Conservation (phyloP, 139 green algal genomes). For the Volvox reticuliferus region DNA sequence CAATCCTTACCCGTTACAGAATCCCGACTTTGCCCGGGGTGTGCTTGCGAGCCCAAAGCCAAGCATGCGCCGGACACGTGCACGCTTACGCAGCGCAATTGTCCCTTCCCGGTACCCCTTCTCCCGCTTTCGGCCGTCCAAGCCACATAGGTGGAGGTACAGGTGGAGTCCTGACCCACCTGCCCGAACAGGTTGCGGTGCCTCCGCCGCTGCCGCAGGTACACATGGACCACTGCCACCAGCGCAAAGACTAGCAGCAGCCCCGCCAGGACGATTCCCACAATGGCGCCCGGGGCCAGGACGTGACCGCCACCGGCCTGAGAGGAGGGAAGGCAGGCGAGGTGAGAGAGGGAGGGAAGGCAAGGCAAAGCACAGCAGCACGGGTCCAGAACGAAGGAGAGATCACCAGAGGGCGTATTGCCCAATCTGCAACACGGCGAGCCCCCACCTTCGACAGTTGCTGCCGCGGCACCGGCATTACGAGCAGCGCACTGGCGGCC, state of each 20-base stretch:
- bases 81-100: too few species aligned
- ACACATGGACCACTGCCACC: neutral
- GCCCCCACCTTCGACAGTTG: neutral
- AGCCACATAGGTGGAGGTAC: too few species aligned
- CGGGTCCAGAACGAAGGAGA: too few species aligned
- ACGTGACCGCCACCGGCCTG: neutral
- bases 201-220: conserved; percentile 4
- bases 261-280: conserved; percentile 5
- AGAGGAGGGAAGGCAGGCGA: neutral
- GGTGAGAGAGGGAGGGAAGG: neutral
- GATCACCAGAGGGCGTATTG: too few species aligned
- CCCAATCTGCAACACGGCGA: too few species aligned
- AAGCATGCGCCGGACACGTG: too few species aligned
- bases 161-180: conserved; percentile 12
- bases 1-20: too few species aligned
- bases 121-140: too few species aligned
- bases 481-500: neutral
- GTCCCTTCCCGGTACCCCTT: too few species aligned
- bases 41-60: too few species aligned
- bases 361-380: neutral
- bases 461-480: conserved; percentile 10
- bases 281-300: neutral
- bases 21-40: too few species aligned
- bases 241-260: neutral
- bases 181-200: conserved; percentile 40